A percentile compares a stretch with the other conserved stretches of the same genome.
These are phyloP conservation scores for Aspergillus indologenus DNA, from an alignment of 495 filamentous ascomycete species.

Conservation along the genomic window DNA sequence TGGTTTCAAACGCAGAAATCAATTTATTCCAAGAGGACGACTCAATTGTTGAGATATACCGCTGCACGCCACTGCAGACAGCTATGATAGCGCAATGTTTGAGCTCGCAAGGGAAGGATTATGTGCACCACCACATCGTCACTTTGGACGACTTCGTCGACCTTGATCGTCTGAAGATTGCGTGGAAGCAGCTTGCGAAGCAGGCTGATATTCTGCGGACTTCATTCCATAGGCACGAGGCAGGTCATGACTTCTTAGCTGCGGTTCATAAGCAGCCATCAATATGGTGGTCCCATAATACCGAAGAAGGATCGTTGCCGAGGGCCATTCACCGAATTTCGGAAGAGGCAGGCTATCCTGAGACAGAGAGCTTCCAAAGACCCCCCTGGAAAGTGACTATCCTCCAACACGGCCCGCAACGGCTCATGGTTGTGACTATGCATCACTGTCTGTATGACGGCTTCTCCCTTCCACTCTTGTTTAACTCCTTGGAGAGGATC, in stretches of 20 bases:
- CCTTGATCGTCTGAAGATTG: constrained; percentile 1
- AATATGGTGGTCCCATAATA: no score
- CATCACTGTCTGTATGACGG: constrained; percentile 82
- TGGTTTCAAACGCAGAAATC: background rate
- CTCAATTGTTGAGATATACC: constrained; percentile 19
- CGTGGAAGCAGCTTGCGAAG: background rate
- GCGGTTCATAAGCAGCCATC: background rate
- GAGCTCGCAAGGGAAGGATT: constrained; percentile 20
- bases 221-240: constrained; percentile 17
- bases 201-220: constrained; percentile 23
- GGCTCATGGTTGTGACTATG: constrained; percentile 52
- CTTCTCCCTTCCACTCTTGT: constrained; percentile 58
- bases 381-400: constrained; percentile 6
- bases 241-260: constrained; percentile 13
- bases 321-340: no score
- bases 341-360: no score
- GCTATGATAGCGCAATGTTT: constrained; percentile 29
- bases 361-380: no score
- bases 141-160: constrained; percentile 6
- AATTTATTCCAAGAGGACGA: constrained; percentile 5
- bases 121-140: constrained; percentile 27
- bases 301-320: no score
- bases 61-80: constrained; percentile 28
- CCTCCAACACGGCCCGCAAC: constrained; percentile 9
- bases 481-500: constrained; percentile 41